Conservation (phyloP, 805 yeast genomes). For the Pichia deserticola region DNA sequence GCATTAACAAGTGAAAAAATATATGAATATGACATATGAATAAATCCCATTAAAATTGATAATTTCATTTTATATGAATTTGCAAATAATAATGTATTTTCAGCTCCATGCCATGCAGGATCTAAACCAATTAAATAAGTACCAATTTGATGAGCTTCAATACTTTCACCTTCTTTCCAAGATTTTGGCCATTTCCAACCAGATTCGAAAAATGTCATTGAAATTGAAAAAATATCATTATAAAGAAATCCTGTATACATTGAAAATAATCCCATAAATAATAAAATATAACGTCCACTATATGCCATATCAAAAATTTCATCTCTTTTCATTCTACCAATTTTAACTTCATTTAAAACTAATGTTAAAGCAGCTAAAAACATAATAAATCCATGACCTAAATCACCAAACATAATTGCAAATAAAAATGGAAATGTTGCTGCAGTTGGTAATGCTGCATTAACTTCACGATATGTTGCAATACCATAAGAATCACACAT, state of each 20-base stretch:
- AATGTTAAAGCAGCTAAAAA: slow-evolving; percentile 46
- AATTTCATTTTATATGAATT: slow-evolving; percentile 75
- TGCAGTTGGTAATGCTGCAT: slow-evolving; percentile 68
- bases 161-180: slow-evolving; percentile 41
- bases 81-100: slow-evolving; percentile 58
- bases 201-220: slow-evolving; percentile 57
- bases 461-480: slow-evolving; percentile 67
- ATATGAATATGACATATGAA: slow-evolving; percentile 68
- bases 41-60: slow-evolving; percentile 67
- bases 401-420: slow-evolving; percentile 79
- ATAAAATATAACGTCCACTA: slow-evolving; percentile 59
- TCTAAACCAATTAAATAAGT: slow-evolving; percentile 60
- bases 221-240: slow-evolving; percentile 64
- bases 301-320: slow-evolving; percentile 76
- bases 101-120: slow-evolving; percentile 77
- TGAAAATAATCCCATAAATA: slow-evolving; percentile 66
- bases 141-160: slow-evolving; percentile 42
- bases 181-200: slow-evolving; percentile 64
- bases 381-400: slow-evolving; percentile 69
- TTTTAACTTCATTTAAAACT: slow-evolving; percentile 46
- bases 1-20: slow-evolving; percentile 61
- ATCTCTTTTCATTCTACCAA: slow-evolving; percentile 53
- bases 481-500: slow-evolving; percentile 75
- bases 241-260: slow-evolving; percentile 69
- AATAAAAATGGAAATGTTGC: slow-evolving; percentile 78